Base-by-base conservation (phyloP, 176 grass and related monocot genomes). In the Tillandsia leiboldiana region DNA sequence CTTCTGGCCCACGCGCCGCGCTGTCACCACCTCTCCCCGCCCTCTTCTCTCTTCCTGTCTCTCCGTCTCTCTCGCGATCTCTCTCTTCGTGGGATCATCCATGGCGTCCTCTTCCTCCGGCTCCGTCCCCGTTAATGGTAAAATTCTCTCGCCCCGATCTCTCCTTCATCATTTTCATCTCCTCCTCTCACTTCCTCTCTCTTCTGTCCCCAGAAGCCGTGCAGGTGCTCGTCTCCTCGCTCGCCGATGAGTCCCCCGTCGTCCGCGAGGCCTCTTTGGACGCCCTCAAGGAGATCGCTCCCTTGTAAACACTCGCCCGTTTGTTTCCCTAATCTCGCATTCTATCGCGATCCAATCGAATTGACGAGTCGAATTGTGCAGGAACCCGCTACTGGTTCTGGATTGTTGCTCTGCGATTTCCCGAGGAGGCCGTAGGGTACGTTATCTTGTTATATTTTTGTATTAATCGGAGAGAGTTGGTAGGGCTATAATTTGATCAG, bases 171-270 rank as follows among this genome's bases (percentile, higher is more conserved):
- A 27, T 26, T 29, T 7, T 52, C 69, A 3, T 69, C 20, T 15
- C 1, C 27, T 57, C 27, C 10, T 65, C 72, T 87, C 57, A 63
- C 68, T 27, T 52, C 22, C 17, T 64, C 62, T 67, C 3, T 26
- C 11, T 26, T 63, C 47, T 27, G 56, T 2, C 53, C 63, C 8
- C 84, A 97, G 93, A 97, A 81, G 88, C 93, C 66, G 93, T 97
- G 64, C 88, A 92, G 79, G 83, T 97, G 53, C 86, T 97, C 73
- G 89, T 97, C 66, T 67, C 84, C 68, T 92, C 93, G 50, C 83
- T 97, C 81, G 89, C 81, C 47, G 93, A 97, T 24, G 93, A 92
- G 47, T 90, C 86, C 5, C 72, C 79, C 0, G 53, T 80, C 61
- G 93, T 83, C 70, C 78, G 89, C 10, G 86, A 90, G 74, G 82